Base-by-base conservation (phyloP, 345 rosid genomes). In the Salix arbutifolia region DNA sequence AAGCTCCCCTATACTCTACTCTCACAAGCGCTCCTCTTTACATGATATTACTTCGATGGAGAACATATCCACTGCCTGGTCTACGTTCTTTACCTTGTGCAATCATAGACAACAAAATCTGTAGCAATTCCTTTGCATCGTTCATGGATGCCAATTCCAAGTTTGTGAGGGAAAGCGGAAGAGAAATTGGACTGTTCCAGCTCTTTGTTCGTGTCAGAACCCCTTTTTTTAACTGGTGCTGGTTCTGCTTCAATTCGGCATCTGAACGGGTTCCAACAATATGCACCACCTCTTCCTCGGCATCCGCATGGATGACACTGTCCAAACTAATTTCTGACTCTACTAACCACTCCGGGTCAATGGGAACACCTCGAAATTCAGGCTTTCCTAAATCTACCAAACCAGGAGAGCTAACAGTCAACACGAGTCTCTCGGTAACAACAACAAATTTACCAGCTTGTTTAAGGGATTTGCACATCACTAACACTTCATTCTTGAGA, bases 261-360 rank as follows among this genome's bases (percentile, higher is more conserved):
- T 90, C 92, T 72, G 94, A 87, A 72, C 88, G 86, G 86, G 94
- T 91, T 74, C 94, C 97, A 65, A 95, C 91, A 78, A 95, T 87
- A 65, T 89, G 94, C 23, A 95, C 89, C 40, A 84, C 85, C 26
- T 77, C 83, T 4, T 87, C 90, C 44, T 78, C 86, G 6, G 79
- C 53, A 76, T 88, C 91, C 23, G 85, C 86, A 72, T 93, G 97
- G 78, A 95, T 89, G 33, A 95, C 85, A 77, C 93, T 89, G 76
- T 90, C 93, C 77, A 95, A 78, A 76, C 89, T 69, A 53, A 90
- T 85, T 82, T 91, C 97, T 12, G 92, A 83, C 83, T 93, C 93
- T 68, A 89, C 82, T 14, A 79, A 76, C 99, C 99, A 91, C 46
- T 89, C 87, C 25, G 87, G 90, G 77, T 91, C 88, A 30, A 80